Evolutionary conservation across 2,329 filamentous ascomycete genomes (phyloP).

Genomic region (Fusarium domesticum): DNA sequence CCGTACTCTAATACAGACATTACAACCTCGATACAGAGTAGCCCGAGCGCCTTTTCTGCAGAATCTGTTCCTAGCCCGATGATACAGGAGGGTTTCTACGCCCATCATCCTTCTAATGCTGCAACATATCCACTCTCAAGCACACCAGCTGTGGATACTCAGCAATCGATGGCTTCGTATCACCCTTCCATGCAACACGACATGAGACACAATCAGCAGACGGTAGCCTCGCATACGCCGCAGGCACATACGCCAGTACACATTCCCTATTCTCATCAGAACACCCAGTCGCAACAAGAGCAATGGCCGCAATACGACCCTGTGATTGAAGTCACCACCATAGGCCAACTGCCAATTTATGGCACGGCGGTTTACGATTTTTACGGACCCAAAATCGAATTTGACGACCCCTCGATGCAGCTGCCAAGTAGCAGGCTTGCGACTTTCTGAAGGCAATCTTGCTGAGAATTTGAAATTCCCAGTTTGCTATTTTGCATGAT

Average conservation of each 20-base stretch:
- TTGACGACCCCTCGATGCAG: conserved; percentile 56
- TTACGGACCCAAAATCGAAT: conserved; percentile 56
- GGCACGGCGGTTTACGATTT: conserved; percentile 50
- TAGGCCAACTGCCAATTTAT: conserved; percentile 51
- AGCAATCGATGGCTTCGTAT: conserved; percentile 43
- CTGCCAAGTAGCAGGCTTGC: conserved; percentile 59
- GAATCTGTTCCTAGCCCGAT: conserved; percentile 53
- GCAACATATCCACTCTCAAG: conserved; percentile 48
- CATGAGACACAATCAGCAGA: conserved; percentile 34
- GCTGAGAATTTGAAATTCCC: conserved; percentile 13
- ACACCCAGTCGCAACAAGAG: conserved; percentile 43
- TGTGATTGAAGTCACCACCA: conserved; percentile 55
- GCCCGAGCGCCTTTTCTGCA: conserved; percentile 57
- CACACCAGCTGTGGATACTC: conserved; percentile 47
- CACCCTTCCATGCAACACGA: conserved; percentile 41
- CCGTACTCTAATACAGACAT: conserved; percentile 49
- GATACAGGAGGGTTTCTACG: conserved; percentile 55
- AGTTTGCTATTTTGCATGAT: conserved; percentile 9
- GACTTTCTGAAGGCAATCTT: conserved; percentile 43
- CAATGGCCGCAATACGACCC: conserved; percentile 59
- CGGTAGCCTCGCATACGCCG: conserved; percentile 36
- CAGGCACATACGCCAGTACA: conserved; percentile 21
- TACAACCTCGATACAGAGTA: conserved; percentile 54
- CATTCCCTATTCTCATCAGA: conserved; percentile 37
- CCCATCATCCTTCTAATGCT: conserved; percentile 49